A percentile compares a stretch with the other conserved stretches of the same genome.
Conservation (phyloP, 352 stramenopile species). For the Phytopythium montanum region DNA sequence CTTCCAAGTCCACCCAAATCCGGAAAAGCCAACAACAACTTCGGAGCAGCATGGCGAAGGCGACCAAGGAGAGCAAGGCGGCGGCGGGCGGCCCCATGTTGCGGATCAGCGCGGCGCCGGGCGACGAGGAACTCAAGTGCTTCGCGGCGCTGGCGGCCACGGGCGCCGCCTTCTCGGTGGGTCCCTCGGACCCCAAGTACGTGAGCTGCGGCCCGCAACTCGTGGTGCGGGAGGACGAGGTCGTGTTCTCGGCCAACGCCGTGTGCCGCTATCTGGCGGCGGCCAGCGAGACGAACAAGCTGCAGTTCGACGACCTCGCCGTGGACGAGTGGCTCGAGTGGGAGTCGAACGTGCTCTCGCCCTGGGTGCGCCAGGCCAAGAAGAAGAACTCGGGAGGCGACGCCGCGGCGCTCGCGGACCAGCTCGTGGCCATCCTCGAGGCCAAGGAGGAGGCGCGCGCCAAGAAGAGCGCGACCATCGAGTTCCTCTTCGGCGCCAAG, state of each 20-base stretch:
- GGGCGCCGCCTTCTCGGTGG: slow-evolving; percentile 41
- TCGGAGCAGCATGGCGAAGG: neutral
- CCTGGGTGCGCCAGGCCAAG: slow-evolving; percentile 54
- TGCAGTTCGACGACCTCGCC: slow-evolving; percentile 68
- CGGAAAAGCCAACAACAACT: neutral
- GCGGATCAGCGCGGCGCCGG: slow-evolving; percentile 51
- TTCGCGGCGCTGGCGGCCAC: slow-evolving; percentile 61
- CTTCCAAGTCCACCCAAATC: neutral
- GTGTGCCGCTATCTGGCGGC: slow-evolving; percentile 70
- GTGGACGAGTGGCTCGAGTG: slow-evolving; percentile 85
- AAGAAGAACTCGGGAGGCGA: slow-evolving; percentile 31
- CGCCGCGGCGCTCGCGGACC: slow-evolving; percentile 13
- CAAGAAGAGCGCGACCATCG: slow-evolving; percentile 32
- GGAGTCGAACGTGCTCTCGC: slow-evolving; percentile 63
- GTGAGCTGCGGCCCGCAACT: slow-evolving; percentile 53
- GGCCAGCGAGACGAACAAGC: slow-evolving; percentile 23
- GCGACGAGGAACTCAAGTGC: slow-evolving; percentile 81
- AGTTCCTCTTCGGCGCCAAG: slow-evolving; percentile 63
- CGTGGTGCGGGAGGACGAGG: slow-evolving; percentile 25
- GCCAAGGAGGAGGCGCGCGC: slow-evolving; percentile 58
- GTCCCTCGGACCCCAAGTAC: slow-evolving; percentile 53
- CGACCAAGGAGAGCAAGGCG: slow-evolving; percentile 1
- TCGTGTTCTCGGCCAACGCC: slow-evolving; percentile 76
- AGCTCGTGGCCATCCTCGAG: slow-evolving; percentile 50
- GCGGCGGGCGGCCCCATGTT: slow-evolving; percentile 38